These are phyloP conservation scores for Tetrahymena thermophila DNA, from an alignment of 73 alveolate genomes.

Conservation along the genomic window DNA sequence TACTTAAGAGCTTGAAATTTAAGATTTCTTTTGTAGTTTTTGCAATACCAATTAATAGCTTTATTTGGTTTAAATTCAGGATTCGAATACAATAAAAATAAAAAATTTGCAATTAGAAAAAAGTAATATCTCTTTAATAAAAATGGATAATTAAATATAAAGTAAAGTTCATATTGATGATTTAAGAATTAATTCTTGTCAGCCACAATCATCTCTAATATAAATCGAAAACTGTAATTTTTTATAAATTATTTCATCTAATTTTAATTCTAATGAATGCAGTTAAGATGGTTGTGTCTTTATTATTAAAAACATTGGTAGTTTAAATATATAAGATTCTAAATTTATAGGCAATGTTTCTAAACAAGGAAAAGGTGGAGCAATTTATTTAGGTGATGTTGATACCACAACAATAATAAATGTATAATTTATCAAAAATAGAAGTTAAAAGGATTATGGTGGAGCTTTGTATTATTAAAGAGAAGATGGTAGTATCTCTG, in stretches of 20 bases:
- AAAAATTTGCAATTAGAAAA: too few relatives aligned
- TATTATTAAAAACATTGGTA: not conserved
- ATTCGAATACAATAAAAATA: too few relatives aligned
- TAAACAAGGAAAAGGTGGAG: not conserved
- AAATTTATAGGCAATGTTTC: not conserved
- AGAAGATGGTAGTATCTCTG: not conserved
- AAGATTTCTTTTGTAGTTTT: not conserved
- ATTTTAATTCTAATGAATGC: not conserved
- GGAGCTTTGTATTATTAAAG: not conserved
- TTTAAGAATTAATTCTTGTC: not conserved
- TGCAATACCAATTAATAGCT: not conserved
- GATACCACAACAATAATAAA: not conserved
- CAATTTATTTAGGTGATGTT: not conserved
- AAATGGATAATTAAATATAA: not conserved
- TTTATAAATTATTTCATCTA: not conserved
- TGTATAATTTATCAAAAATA: not conserved
- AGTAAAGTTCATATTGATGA: not conserved
- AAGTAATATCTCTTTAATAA: not conserved
- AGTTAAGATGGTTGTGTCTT: not conserved
- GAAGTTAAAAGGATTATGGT: not conserved
- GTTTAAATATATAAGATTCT: not conserved
- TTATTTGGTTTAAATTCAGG: too few relatives aligned
- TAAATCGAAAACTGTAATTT: not conserved
- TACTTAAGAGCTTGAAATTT: too few relatives aligned
- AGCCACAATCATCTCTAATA: not conserved